Conservation (phyloP, 148 eudicot species). For the Vaccinium darrowii region DNA sequence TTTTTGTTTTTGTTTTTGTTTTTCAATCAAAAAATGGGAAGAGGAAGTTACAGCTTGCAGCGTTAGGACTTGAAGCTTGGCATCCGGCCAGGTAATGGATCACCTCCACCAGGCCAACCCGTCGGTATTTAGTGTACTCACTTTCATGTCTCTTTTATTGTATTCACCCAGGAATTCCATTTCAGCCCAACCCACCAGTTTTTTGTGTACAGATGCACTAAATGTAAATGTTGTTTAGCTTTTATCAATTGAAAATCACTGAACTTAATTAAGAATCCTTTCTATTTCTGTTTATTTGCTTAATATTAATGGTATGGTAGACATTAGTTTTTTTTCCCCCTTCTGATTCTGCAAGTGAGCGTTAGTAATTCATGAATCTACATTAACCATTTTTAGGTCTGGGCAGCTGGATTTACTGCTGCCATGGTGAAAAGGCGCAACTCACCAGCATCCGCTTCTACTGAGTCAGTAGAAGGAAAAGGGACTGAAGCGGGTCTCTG, state of each 20-base stretch:
- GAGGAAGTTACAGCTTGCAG: not conserved
- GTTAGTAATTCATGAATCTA: not conserved
- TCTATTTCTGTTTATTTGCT: not conserved
- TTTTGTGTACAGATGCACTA: not conserved
- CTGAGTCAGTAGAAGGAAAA: conserved; percentile 33
- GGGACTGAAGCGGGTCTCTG: conserved; percentile 18
- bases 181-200: not conserved
- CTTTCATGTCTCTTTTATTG: not conserved
- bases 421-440: conserved; percentile 84
- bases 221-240: not conserved
- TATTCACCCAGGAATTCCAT: not conserved
- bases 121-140: not conserved
- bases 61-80: not conserved
- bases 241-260: not conserved
- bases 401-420: conserved; percentile 95
- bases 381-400: conserved; percentile 47
- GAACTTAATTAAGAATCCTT: not conserved
- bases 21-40: not conserved
- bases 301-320: not conserved
- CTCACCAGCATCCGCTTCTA: conserved; percentile 39
- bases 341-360: not conserved
- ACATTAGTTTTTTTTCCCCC: no score
- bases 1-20: no score
- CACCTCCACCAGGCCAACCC: not conserved
- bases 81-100: not conserved